These are phyloP conservation scores for Podila verticillata DNA, from an alignment of 192 early-diverging fungal species.

Conservation along the genomic window DNA sequence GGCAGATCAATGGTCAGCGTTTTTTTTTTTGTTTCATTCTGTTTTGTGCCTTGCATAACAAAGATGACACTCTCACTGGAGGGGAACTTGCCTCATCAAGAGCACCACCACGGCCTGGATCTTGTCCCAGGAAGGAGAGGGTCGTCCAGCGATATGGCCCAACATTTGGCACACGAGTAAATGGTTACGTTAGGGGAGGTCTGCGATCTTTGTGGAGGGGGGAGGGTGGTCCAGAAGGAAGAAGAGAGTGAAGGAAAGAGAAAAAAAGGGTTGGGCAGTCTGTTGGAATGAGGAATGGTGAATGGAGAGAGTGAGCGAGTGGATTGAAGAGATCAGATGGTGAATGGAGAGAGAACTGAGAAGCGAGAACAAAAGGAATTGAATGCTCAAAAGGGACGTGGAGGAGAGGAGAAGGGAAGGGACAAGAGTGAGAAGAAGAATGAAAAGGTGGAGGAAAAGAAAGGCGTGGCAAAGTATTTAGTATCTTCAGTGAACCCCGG, in stretches of 20 bases:
- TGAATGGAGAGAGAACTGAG: not conserved
- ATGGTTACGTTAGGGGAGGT: not conserved
- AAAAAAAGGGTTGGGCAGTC: not conserved
- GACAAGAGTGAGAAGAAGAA: too few relatives aligned
- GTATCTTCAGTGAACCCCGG: too few relatives aligned
- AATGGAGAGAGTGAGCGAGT: not conserved
- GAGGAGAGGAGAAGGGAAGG: too few relatives aligned
- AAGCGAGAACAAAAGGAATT: not conserved
- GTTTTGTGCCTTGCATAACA: too few relatives aligned
- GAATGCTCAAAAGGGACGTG: too few relatives aligned
- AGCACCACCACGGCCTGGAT: slow-evolving; percentile 73
- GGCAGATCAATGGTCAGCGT: not conserved
- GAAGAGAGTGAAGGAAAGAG: not conserved
- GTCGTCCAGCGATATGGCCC: slow-evolving; percentile 91
- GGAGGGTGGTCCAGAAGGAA: not conserved
- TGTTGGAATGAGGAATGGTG: not conserved
- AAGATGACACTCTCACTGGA: not conserved
- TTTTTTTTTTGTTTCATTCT: not conserved
- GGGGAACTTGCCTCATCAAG: slow-evolving; percentile 51
- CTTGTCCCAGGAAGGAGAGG: slow-evolving; percentile 88
- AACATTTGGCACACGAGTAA: slow-evolving; percentile 67
- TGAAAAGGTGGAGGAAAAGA: too few relatives aligned
- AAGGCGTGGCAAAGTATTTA: too few relatives aligned
- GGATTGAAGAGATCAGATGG: not conserved
- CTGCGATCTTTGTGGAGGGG: not conserved